Evolutionary conservation across 1,284 basidiomycete genomes (phyloP), one percentile per base, ranked within the genome.

Genomic region (Pseudomicrostroma phylloplanum): DNA sequence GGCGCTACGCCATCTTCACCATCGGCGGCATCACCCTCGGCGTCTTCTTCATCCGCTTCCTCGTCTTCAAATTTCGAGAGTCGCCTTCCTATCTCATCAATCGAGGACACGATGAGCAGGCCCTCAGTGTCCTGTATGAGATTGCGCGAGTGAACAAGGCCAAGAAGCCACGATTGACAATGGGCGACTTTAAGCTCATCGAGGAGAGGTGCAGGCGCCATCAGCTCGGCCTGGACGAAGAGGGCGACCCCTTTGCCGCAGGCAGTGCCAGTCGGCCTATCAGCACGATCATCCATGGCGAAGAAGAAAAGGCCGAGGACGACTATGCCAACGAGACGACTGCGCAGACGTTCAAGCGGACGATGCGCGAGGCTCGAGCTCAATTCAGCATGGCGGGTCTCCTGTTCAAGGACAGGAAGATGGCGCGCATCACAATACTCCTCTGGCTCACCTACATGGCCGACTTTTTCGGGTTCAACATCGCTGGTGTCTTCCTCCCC

Each of bases 401-500:
- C 4, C 62, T 81, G n/a, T 81, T 82, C 65, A 46, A 55, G 21
- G 79, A 78, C 61, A 67, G 68, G 42, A 68, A 76, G 0, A 74
- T 78, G 69, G 67, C 75, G 2, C 69, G 79, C 58, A 74, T 79
- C 43, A 79, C 79, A n/a, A 62, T 69, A 11, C 66, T 81, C 12
- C 64, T 81, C 21, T 69, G 69, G 68, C 56, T 73, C 41, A 68
- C 63, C 1, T 74, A 68, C 60, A 70, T 74, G 19, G 69, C 67
- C 59, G 49, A 53, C 42, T 80, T 78, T 63, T 80, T 73, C 67
- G 75, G 78, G 6, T 81, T 81, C 68, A 79, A 75, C 15, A 71
- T 81, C 13, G 80, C 80, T 0, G 81, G 81, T 1, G 74, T 72
- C 58, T 81, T 79, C 66, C 62, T 82, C 17, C 81, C 81, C 2